phyloP scores from a whole-genome alignment of 768 basidiomycete genomes.

The Russula sp. region DNA sequence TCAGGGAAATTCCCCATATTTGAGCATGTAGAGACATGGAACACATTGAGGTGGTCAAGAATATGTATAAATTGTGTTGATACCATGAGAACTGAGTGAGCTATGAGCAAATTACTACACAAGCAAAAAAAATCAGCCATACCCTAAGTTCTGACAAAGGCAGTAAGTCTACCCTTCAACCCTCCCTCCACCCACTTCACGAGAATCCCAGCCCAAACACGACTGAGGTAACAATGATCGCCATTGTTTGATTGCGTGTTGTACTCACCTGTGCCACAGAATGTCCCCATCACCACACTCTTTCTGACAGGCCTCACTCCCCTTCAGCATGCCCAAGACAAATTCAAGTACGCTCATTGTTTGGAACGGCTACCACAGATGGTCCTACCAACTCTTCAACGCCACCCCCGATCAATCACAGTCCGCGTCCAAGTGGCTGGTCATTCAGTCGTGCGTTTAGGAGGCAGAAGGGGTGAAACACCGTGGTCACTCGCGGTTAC shows the following conservation, averaged over 20 bases:
- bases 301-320: conserved; percentile 13
- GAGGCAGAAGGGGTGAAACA: conserved; percentile 9
- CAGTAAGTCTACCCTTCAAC: background rate
- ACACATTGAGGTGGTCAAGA: too few species aligned
- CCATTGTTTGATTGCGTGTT: background rate
- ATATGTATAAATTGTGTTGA: too few species aligned
- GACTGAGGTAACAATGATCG: background rate
- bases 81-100: too few species aligned
- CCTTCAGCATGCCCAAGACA: conserved; percentile 9
- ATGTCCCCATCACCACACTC: conserved; percentile 5
- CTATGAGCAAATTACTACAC: too few species aligned
- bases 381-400: background rate
- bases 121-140: too few species aligned
- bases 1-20: too few species aligned
- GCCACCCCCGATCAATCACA: background rate
- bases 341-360: conserved; percentile 20
- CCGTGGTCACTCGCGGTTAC: too few species aligned
- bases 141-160: too few species aligned
- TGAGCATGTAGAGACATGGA: too few species aligned
- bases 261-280: background rate
- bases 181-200: background rate
- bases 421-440: conserved; percentile 3
- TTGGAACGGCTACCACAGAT: conserved; percentile 8
- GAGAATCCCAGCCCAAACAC: background rate
- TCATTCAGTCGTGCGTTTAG: conserved; percentile 11